Evolutionary conservation across 2,329 filamentous ascomycete genomes (phyloP).

Genomic region (Onygenales sp.): DNA sequence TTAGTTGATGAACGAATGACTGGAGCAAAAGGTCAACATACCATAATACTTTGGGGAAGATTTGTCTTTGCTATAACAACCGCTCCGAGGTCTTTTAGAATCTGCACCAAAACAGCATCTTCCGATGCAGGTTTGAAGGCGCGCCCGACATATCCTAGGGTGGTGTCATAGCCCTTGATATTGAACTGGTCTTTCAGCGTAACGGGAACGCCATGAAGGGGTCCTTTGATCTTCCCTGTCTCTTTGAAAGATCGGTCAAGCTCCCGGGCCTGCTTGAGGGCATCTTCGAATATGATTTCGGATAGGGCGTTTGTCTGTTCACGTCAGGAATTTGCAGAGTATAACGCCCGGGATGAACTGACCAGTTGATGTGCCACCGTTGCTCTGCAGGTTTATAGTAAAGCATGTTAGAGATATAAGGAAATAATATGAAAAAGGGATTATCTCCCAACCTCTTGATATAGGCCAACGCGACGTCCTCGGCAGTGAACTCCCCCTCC

Average conservation of each 20-base stretch:
- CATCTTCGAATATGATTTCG: conserved; percentile 18
- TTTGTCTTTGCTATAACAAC: conserved; percentile 51
- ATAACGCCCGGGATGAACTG: not conserved
- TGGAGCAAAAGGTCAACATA: not conserved
- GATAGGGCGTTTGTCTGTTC: conserved; percentile 16
- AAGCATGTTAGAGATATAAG: not conserved
- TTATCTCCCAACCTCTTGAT: conserved; percentile 12
- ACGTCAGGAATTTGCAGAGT: not conserved
- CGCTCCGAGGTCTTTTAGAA: conserved; percentile 31
- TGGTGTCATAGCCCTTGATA: conserved; percentile 10
- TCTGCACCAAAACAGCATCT: conserved; percentile 8
- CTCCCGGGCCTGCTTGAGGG: conserved; percentile 15
- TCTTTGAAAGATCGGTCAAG: conserved; percentile 29
- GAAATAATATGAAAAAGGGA: not conserved
- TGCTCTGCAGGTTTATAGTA: conserved; percentile 9
- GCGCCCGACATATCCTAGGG: conserved; percentile 13
- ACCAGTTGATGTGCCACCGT: conserved; percentile 19
- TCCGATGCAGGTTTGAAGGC: conserved; percentile 3
- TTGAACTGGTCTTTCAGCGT: conserved; percentile 20
- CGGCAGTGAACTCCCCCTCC: conserved; percentile 11
- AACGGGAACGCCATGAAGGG: conserved; percentile 20
- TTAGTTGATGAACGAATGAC: not conserved
- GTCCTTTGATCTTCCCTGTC: conserved; percentile 25
- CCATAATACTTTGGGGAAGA: conserved; percentile 56
- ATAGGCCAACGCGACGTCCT: conserved; percentile 17